phyloP scores from a whole-genome alignment of 495 filamentous ascomycete genomes.

The Patellaria atrata region DNA sequence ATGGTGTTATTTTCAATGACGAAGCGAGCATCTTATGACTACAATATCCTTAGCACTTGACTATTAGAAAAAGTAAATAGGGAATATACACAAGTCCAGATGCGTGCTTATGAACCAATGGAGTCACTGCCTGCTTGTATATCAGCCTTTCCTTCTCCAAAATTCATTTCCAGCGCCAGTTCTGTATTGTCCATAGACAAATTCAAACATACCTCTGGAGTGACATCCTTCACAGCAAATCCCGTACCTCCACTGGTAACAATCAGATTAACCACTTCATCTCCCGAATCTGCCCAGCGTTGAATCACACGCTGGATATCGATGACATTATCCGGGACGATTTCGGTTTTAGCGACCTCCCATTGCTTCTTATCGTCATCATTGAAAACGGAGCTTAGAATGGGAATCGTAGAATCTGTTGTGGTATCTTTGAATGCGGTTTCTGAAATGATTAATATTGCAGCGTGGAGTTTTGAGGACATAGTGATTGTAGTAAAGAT shows the following conservation, averaged over 20 bases:
- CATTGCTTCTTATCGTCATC: conserved; percentile 49
- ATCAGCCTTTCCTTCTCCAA: conserved; percentile 3
- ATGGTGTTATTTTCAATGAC: conserved; percentile 76
- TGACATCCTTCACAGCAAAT: conserved; percentile 77
- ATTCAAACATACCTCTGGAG: conserved; percentile 56
- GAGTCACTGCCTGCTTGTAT: conserved; percentile 51
- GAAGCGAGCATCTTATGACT: conserved; percentile 87
- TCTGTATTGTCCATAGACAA: not conserved
- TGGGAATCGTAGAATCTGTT: conserved; percentile 53
- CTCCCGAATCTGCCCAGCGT: conserved; percentile 50
- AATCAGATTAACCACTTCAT: conserved; percentile 58
- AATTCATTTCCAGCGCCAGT: conserved; percentile 1
- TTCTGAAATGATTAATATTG: conserved; percentile 80
- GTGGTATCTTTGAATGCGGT: conserved; percentile 76
- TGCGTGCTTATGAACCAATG: conserved; percentile 73
- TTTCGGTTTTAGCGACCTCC: conserved; percentile 49
- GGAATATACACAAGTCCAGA: conserved; percentile 64
- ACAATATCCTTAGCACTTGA: conserved; percentile 22
- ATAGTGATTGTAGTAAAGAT: too few species aligned
- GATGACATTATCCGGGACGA: conserved; percentile 65
- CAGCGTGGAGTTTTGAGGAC: conserved; percentile 37
- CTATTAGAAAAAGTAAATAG: not conserved
- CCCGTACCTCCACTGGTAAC: conserved; percentile 87
- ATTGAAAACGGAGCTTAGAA: conserved; percentile 53
- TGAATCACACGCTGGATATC: conserved; percentile 61